Percentiles rank a stretch among this genome's conserved stretches.
These are phyloP conservation scores for Pythium folliculosum DNA, from an alignment of 352 stramenopile species.

Conservation along the genomic window DNA sequence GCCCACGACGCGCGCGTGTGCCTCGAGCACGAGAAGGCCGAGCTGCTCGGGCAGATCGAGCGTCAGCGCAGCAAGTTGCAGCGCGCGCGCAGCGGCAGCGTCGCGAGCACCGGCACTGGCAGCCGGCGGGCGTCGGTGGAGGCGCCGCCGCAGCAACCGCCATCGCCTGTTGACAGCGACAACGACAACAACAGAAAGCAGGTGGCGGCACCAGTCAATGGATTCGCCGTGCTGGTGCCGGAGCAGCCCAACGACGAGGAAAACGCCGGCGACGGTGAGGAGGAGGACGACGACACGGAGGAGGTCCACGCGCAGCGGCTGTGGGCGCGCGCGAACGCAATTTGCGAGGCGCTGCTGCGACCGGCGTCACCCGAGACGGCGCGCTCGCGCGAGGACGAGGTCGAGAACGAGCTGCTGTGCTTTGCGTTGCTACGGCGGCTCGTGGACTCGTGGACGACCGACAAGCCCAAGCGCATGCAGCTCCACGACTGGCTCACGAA, in stretches of 20 bases:
- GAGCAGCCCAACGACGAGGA: not conserved
- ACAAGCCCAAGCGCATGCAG: constrained; percentile 72
- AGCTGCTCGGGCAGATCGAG: constrained; percentile 46
- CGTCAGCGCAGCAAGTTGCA: constrained; percentile 22
- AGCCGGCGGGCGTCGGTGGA: not conserved
- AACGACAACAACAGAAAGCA: not conserved
- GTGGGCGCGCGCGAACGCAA: constrained; percentile 43
- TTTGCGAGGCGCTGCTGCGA: constrained; percentile 47
- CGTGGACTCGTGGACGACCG: constrained; percentile 66
- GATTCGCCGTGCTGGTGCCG: not conserved
- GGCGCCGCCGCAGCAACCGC: not conserved
- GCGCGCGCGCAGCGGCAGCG: constrained; percentile 18
- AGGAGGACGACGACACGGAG: not conserved
- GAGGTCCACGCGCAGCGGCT: constrained; percentile 5
- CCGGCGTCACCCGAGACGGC: constrained; percentile 11
- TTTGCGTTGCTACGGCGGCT: constrained; percentile 61
- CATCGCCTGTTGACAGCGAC: not conserved
- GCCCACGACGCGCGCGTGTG: constrained; percentile 37
- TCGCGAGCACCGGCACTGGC: not conserved
- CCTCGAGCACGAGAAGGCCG: constrained; percentile 42
- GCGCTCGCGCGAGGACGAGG: constrained; percentile 37
- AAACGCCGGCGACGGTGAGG: not conserved
- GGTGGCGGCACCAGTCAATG: not conserved
- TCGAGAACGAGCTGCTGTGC: constrained; percentile 53
- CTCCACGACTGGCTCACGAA: constrained; percentile 78